These are phyloP conservation scores for Leishmania turanica DNA, from an alignment of 208 protist genomes.

Conservation along the genomic window DNA sequence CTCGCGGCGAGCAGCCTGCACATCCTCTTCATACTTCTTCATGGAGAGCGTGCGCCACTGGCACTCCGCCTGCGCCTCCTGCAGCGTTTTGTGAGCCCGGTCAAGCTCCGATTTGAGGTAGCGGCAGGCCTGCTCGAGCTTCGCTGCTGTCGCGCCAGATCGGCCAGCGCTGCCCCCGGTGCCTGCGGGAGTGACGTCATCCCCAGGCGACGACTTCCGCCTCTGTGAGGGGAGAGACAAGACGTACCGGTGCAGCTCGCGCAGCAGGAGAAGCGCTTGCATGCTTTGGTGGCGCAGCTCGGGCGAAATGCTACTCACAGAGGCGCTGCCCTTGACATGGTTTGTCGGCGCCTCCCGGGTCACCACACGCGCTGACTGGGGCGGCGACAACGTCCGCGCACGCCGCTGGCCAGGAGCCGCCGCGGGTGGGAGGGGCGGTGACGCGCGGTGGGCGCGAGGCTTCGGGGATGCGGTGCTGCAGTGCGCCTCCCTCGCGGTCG, in stretches of 20 bases:
- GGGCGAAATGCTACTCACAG: neutral
- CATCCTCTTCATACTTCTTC: constrained; percentile 32
- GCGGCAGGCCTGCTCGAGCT: constrained; percentile 49
- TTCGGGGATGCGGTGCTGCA: constrained; percentile 2
- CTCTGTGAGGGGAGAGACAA: neutral
- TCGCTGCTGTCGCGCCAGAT: neutral
- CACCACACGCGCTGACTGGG: no score
- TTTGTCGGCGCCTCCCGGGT: neutral
- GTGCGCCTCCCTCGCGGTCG: neutral
- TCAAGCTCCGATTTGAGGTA: constrained; percentile 40
- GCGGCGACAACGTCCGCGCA: constrained; percentile 6
- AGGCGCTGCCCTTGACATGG: neutral
- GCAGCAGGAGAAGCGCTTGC: constrained; percentile 6
- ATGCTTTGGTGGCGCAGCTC: neutral
- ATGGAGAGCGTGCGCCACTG: constrained; percentile 32
- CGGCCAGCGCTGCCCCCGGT: neutral
- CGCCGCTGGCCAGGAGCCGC: neutral
- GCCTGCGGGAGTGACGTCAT: neutral
- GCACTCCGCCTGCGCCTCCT: constrained; percentile 45
- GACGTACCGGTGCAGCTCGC: neutral
- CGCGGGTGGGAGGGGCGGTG: neutral
- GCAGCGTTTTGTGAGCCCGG: neutral
- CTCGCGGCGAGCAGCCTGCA: constrained; percentile 26
- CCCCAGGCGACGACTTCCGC: neutral
- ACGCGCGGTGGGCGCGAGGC: neutral